phyloP scores from a whole-genome alignment of 2,329 filamentous ascomycete genomes.

The Pleoardoris graminearum region DNA sequence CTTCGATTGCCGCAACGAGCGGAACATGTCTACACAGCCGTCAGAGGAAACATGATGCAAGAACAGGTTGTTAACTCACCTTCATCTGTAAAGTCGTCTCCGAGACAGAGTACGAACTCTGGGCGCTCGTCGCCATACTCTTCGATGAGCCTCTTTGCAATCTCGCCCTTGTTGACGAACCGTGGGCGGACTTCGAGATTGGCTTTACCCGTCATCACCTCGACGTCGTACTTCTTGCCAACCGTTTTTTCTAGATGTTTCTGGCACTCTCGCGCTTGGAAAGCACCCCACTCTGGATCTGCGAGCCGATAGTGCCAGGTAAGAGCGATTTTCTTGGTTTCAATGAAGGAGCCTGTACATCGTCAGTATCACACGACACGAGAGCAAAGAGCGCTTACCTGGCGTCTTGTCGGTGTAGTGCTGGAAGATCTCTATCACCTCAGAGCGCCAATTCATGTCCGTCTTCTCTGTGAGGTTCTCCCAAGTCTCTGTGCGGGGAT shows the following conservation, averaged over 20 bases:
- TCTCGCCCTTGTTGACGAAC: slow-evolving; percentile 98
- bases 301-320: slow-evolving; percentile 97
- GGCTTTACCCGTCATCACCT: slow-evolving; percentile 96
- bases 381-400: slow-evolving; percentile 55
- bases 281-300: slow-evolving; percentile 80
- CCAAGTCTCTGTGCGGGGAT: slow-evolving; percentile 78
- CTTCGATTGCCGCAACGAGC: slow-evolving; percentile 66
- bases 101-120: slow-evolving; percentile 87
- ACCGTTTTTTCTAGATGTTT: slow-evolving; percentile 79
- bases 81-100: slow-evolving; percentile 97
- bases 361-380: slow-evolving; percentile 19
- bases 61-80: slow-evolving; percentile 57
- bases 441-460: slow-evolving; percentile 90
- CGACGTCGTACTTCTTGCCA: slow-evolving; percentile 80
- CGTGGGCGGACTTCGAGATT: slow-evolving; percentile 96
- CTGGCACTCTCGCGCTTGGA: slow-evolving; percentile 79
- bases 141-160: slow-evolving; percentile 78
- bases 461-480: slow-evolving; percentile 83
- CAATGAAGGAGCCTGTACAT: slow-evolving; percentile 77
- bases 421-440: slow-evolving; percentile 83
- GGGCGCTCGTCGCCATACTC: slow-evolving; percentile 67
- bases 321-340: slow-evolving; percentile 88
- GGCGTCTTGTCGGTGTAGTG: slow-evolving; percentile 85
- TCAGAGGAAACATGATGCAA: slow-evolving; percentile 8
- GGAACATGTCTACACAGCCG: slow-evolving; percentile 70